Base-by-base conservation (phyloP, 192 early-diverging fungal species). In the Pecoramyces ruminantium region DNA sequence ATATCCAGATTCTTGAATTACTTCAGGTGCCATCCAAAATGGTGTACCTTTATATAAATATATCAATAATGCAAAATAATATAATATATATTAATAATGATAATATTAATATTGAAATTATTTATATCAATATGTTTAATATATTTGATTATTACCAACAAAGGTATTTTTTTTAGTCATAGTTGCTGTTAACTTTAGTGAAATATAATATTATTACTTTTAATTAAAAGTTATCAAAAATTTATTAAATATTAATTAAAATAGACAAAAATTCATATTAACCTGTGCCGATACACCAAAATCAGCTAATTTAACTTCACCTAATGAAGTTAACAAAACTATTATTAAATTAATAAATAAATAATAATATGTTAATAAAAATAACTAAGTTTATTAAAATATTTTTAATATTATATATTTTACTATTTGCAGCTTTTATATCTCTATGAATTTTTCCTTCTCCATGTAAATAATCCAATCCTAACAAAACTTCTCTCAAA, bases 211-310 rank as follows among this genome's bases (percentile, higher is more conserved):
- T n/a, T n/a, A n/a, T n/a, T n/a, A n/a, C n/a, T n/a, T n/a, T n/a
- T n/a, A n/a, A n/a, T n/a, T n/a, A n/a, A n/a, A n/a, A n/a, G n/a
- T n/a, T n/a, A n/a, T n/a, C n/a, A n/a, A n/a, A n/a, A n/a, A n/a
- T n/a, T n/a, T n/a, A n/a, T n/a, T n/a, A n/a, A n/a, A n/a, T n/a
- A n/a, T n/a, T n/a, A n/a, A n/a, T n/a, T n/a, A n/a, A n/a, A n/a
- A n/a, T n/a, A n/a, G n/a, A n/a, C n/a, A n/a, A n/a, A n/a, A 51
- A 51, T 3, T 21, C 0, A 51, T 51, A 51, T 21, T 67, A n/a
- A 95, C 87, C 86, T 98, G 96, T 29, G 95, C 95, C 30, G 95
- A 94, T 21, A 99, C 97, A 17, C 97, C 97, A 90, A 99, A 99
- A 88, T 99, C 97, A 3, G 96, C 96, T 80, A 99, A 88, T 85